These are phyloP conservation scores for Epichloe sp. DNA, from an alignment of 2,329 filamentous ascomycete genomes.

Conservation along the genomic window DNA sequence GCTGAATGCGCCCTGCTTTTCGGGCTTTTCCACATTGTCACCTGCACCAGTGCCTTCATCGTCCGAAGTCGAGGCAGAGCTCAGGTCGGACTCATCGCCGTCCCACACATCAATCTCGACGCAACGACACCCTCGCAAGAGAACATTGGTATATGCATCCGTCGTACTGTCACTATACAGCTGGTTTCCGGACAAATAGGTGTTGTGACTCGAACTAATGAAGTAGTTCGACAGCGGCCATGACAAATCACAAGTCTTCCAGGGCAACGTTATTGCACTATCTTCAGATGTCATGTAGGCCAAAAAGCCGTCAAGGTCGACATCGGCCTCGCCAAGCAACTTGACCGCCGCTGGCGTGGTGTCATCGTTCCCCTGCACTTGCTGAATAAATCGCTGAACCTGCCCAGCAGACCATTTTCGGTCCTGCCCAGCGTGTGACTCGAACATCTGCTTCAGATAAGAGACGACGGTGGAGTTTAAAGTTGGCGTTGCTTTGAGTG, in stretches of 20 bases:
- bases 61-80: constrained; percentile 36
- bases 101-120: constrained; percentile 96
- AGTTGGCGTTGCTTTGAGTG: constrained; percentile 25
- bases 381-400: constrained; percentile 31
- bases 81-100: constrained; percentile 61
- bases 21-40: constrained; percentile 34
- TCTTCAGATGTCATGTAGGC: constrained; percentile 42
- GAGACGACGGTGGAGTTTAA: constrained; percentile 27
- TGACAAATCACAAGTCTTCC: constrained; percentile 41
- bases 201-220: constrained; percentile 91
- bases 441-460: constrained; percentile 35
- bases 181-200: constrained; percentile 81
- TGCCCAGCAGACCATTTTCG: constrained; percentile 33
- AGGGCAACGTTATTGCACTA: constrained; percentile 28
- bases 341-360: constrained; percentile 15
- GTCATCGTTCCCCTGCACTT: constrained; percentile 29
- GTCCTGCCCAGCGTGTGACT: constrained; percentile 26
- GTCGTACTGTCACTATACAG: constrained; percentile 77
- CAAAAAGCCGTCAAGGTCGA: constrained; percentile 37
- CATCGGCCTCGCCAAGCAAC: constrained; percentile 17
- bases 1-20: constrained; percentile 46
- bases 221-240: constrained; percentile 83
- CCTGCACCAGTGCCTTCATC: constrained; percentile 28
- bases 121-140: constrained; percentile 76
- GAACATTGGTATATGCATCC: constrained; percentile 72